Evolutionary conservation across 176 grass and related monocot species (phyloP), one percentile per base, ranked within the genome.

Genomic region (Pontederia crassipes): DNA sequence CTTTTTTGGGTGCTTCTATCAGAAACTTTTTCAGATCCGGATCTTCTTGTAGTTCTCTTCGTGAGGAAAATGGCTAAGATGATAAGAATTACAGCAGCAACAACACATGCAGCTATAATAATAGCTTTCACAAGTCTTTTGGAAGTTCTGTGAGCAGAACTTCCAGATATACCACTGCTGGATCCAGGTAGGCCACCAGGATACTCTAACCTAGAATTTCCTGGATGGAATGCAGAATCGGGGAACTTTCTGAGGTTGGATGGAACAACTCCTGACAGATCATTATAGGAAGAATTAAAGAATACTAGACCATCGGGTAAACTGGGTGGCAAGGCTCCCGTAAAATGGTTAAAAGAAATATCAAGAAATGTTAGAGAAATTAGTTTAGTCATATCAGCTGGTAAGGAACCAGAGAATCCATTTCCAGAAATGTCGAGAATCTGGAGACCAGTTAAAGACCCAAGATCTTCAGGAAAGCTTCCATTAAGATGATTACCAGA

Each of bases 181-280:
- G 85, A 89, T 68, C 82, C 84, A 60, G 77, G 46, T 63, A 84
- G 64, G 72, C 68, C 66, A 67, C 72, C 54, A 72, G 94, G 94
- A 68, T 86, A 73, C 17, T 83, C 84, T 71, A 98, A 67, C 52
- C 81, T 92, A 14, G 88, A 75, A 77, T 98, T 98, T 46, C 94
- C 94, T 15, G 94, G 94, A 62, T 98, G 94, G 88, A 98, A 98
- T 52, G 88, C 88, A 74, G 94, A 98, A 58, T 93, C 88, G 46
- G 94, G 84, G 66, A 98, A 98, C 74, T 79, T 93, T 69, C 88
- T 83, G 68, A 98, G 78, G 58, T 93, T 98, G 58, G 82, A 59
- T 17, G 94, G 88, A 40, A 98, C 88, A 16, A 88, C 66, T 73
- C 94, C 94, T 59, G 94, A 98, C 57, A 98, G 61, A 64, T 93